Evolutionary conservation across 2,329 filamentous ascomycete genomes (phyloP).

Genomic region (Juglanconis sp.): DNA sequence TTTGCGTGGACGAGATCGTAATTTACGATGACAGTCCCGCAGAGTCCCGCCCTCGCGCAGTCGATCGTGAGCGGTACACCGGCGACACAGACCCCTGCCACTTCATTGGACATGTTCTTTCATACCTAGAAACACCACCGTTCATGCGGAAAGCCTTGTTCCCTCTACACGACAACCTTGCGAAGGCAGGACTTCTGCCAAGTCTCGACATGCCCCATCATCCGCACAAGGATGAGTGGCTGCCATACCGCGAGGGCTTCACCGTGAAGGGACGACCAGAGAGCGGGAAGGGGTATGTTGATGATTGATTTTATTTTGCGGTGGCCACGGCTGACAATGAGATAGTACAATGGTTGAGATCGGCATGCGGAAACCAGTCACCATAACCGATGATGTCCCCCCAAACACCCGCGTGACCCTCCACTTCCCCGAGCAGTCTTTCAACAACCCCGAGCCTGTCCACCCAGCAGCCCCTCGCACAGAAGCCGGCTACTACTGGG

Average conservation of each 20-base stretch:
- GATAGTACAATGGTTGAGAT: slow-evolving; percentile 56
- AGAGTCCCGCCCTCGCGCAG: slow-evolving; percentile 41
- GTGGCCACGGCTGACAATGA: slow-evolving; percentile 12
- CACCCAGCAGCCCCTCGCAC: slow-evolving; percentile 67
- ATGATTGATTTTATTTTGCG: neutral
- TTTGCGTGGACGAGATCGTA: slow-evolving; percentile 80
- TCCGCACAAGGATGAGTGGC: slow-evolving; percentile 71
- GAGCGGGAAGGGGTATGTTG: slow-evolving; percentile 32
- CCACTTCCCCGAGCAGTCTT: slow-evolving; percentile 51
- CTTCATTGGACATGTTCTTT: slow-evolving; percentile 75
- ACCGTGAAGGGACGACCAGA: slow-evolving; percentile 47
- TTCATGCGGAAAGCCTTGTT: slow-evolving; percentile 76
- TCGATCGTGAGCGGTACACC: slow-evolving; percentile 56
- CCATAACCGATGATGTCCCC: slow-evolving; percentile 60
- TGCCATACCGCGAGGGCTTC: slow-evolving; percentile 76
- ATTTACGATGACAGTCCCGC: slow-evolving; percentile 69
- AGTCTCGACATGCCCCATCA: slow-evolving; percentile 85
- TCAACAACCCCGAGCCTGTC: slow-evolving; percentile 55
- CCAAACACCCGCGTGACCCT: slow-evolving; percentile 72
- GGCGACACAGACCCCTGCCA: slow-evolving; percentile 73
- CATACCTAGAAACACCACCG: slow-evolving; percentile 80
- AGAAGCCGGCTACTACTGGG: slow-evolving; percentile 83
- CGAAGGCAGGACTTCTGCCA: slow-evolving; percentile 68
- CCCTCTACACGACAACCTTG: slow-evolving; percentile 73
- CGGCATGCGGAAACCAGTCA: slow-evolving; percentile 52